Percentiles rank a stretch among this genome's conserved stretches.
phyloP scores from a whole-genome alignment of 495 filamentous ascomycete species.

The Hyphodiscus hymeniophilus region DNA sequence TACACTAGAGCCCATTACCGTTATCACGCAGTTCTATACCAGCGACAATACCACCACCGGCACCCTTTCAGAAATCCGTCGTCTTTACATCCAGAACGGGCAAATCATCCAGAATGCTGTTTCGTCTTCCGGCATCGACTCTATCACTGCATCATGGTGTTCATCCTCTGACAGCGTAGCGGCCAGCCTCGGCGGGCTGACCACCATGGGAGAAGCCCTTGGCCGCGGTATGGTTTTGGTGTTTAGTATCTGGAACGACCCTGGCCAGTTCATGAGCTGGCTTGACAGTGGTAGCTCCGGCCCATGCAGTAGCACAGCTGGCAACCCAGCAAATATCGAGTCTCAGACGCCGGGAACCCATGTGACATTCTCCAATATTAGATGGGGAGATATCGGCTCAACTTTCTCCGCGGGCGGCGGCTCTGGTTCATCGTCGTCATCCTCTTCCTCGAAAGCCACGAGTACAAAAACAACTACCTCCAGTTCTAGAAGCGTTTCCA shows the following conservation, averaged over 20 bases:
- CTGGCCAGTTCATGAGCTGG: slow-evolving; percentile 52
- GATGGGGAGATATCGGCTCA: slow-evolving; percentile 50
- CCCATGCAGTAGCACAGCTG: slow-evolving; percentile 49
- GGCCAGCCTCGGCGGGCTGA: slow-evolving; percentile 45
- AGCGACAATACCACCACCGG: slow-evolving; percentile 36
- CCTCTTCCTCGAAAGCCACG: not conserved
- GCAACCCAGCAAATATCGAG: slow-evolving; percentile 41
- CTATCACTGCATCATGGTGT: slow-evolving; percentile 52
- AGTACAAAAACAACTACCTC: not conserved
- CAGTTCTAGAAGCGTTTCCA: too few species aligned
- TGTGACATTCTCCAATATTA: slow-evolving; percentile 55
- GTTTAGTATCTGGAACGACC: slow-evolving; percentile 57
- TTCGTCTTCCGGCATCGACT: slow-evolving; percentile 39
- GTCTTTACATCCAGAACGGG: slow-evolving; percentile 55
- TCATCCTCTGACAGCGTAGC: slow-evolving; percentile 44
- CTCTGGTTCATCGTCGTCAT: not conserved
- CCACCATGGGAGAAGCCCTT: slow-evolving; percentile 49
- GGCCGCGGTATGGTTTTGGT: slow-evolving; percentile 57
- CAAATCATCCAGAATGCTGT: slow-evolving; percentile 38
- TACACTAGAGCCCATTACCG: slow-evolving; percentile 51
- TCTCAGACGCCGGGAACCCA: slow-evolving; percentile 35
- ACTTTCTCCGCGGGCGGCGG: not conserved
- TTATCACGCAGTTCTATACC: slow-evolving; percentile 60
- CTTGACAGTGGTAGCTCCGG: slow-evolving; percentile 48
- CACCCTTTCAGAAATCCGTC: slow-evolving; percentile 45